Base-by-base conservation (phyloP, 2,329 filamentous ascomycete genomes). In the Cytospora leucostoma region DNA sequence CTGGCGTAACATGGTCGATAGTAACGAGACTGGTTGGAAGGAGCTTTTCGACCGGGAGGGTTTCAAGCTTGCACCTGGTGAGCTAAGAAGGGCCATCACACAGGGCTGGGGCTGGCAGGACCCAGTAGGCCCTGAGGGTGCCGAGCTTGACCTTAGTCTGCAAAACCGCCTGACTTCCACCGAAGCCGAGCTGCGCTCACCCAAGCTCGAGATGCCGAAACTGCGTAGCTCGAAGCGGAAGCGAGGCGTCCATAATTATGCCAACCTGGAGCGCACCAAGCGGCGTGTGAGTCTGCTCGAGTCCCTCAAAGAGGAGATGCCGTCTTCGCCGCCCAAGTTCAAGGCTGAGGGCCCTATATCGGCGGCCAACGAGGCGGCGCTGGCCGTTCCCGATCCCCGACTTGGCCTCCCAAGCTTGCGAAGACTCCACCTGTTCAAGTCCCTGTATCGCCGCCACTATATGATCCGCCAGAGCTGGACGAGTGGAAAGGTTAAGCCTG, bases 61-160 rank as follows among this genome's bases (percentile, higher is more conserved):
- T 0, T 97, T 91, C 74, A 79, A 80, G 34, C 80, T 99, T 2
- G 88, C 92, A 0, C 81, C 88, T 0, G 92, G 91, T 19, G 95
- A 99, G 75, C 81, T 99, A 32, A 88, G 92, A 67, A 88, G 89
- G 69, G 93, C 95, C 35, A 93, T 98, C 61, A 80, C 82, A 50
- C 92, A 98, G 78, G 95, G 95, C 15, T 99, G 95, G 95, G 95
- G 93, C 15, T 99, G 95, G 93, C 95, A 99, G 74, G 92, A 94
- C 72, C 92, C 93, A 0, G 84, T 87, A 61, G 90, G 90, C 0
- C 76, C 82, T 4, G 85, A 91, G 59, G 92, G 90, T 32, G 92
- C 84, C 61, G 95, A 99, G 75, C 84, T 86, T 63, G 93, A 99
- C 72, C 76, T 97, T 56, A 92, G 91, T 74, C 76, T 81, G 66